Conservation (phyloP, 1,284 basidiomycete species). For the Pyrrhoderma lamaoense region DNA sequence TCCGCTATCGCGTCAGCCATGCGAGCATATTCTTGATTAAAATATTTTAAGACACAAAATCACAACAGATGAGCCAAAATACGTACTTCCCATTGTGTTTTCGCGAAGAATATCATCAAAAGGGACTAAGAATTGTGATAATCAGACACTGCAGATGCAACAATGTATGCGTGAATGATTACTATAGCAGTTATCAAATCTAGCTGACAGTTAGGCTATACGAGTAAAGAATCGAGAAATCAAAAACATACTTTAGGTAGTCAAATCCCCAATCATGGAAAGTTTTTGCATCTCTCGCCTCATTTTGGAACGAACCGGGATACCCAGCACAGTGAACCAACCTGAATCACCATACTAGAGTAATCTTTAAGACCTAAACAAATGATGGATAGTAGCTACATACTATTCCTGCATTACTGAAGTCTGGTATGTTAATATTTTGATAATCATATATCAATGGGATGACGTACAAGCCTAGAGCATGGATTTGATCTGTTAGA, state of each 20-base stretch:
- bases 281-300: slow-evolving; percentile 37
- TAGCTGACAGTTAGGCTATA: slow-evolving; percentile 20
- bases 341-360: slow-evolving; percentile 44
- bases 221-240: neutral
- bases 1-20: slow-evolving; percentile 42
- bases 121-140: slow-evolving; percentile 32
- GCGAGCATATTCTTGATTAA: slow-evolving; percentile 35
- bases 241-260: slow-evolving; percentile 37
- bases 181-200: slow-evolving; percentile 51
- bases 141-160: neutral
- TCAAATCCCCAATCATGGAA: slow-evolving; percentile 48
- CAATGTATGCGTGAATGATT: slow-evolving; percentile 14
- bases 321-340: slow-evolving; percentile 47
- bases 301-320: slow-evolving; percentile 45
- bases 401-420: slow-evolving; percentile 51
- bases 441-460: no score
- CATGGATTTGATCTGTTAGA: slow-evolving; percentile 38
- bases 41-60: neutral
- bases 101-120: slow-evolving; percentile 39
- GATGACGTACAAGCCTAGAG: slow-evolving; percentile 35
- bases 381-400: slow-evolving; percentile 29
- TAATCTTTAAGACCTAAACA: neutral
- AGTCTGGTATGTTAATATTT: no score
- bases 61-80: neutral
- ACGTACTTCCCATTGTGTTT: slow-evolving; percentile 43